Conservation (phyloP, 495 filamentous ascomycete genomes). For the Penicillium verhagenii region DNA sequence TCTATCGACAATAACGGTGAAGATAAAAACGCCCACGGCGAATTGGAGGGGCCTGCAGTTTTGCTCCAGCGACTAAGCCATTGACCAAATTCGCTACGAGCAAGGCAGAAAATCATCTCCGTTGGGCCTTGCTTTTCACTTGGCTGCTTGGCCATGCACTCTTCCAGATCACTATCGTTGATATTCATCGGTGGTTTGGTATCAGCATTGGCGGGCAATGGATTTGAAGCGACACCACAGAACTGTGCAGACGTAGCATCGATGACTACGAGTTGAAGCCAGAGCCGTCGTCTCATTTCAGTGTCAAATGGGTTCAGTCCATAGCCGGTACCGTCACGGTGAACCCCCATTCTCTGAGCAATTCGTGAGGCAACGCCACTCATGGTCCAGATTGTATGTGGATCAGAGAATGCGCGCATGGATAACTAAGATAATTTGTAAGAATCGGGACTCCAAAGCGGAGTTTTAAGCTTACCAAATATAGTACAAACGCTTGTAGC, state of each 20-base stretch:
- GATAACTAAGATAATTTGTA: slow-evolving; percentile 24
- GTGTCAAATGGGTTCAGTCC: slow-evolving; percentile 41
- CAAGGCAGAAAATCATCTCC: slow-evolving; percentile 67
- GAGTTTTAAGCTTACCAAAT: slow-evolving; percentile 27
- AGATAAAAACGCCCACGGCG: slow-evolving; percentile 31
- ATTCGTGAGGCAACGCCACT: slow-evolving; percentile 42
- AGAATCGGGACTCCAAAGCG: not conserved
- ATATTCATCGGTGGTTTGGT: slow-evolving; percentile 49
- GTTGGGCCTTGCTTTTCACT: slow-evolving; percentile 56
- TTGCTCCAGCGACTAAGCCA: slow-evolving; percentile 38
- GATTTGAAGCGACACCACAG: slow-evolving; percentile 27
- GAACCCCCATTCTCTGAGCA: slow-evolving; percentile 45
- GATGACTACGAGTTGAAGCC: slow-evolving; percentile 38
- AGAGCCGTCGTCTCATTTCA: slow-evolving; percentile 46
- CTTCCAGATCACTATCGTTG: slow-evolving; percentile 58
- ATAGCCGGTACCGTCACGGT: slow-evolving; percentile 38
- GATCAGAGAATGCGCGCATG: slow-evolving; percentile 32
- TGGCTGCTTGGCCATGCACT: slow-evolving; percentile 53
- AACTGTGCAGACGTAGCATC: slow-evolving; percentile 36
- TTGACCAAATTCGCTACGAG: slow-evolving; percentile 45
- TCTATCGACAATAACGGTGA: slow-evolving; percentile 35
- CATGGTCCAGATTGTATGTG: slow-evolving; percentile 44
- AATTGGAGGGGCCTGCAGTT: slow-evolving; percentile 23
- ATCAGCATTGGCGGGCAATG: slow-evolving; percentile 21
- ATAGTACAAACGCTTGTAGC: slow-evolving; percentile 48